phyloP scores from a whole-genome alignment of 306 rosid genomes.

The Luffa aegyptiaca region DNA sequence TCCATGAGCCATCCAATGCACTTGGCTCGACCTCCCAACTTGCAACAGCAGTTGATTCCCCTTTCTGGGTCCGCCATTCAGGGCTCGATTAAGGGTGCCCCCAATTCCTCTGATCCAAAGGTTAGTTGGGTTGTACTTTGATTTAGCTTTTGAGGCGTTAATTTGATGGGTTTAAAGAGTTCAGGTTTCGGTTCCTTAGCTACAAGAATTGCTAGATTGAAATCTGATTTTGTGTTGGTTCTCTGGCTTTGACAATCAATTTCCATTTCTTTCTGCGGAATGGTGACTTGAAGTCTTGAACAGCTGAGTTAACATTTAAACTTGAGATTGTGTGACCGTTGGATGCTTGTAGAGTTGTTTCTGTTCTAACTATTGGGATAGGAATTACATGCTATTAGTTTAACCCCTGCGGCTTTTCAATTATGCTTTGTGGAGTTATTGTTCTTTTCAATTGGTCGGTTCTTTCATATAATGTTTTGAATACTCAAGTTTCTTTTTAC shows the following conservation, averaged over 20 bases:
- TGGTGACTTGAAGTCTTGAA: not conserved
- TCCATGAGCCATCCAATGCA: slow-evolving; percentile 30
- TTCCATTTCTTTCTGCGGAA: not conserved
- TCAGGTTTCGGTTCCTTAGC: not conserved
- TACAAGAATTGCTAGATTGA: not conserved
- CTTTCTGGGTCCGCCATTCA: slow-evolving; percentile 19
- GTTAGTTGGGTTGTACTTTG: slow-evolving; percentile 13
- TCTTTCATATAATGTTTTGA: not conserved
- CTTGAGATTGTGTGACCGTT: not conserved
- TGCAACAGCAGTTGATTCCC: slow-evolving; percentile 19
- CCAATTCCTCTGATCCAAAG: slow-evolving; percentile 30
- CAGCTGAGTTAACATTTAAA: not conserved
- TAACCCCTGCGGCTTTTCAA: not conserved
- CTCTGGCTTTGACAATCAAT: not conserved
- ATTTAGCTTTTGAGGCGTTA: not conserved
- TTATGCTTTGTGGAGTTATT: not conserved
- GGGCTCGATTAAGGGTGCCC: slow-evolving; percentile 23
- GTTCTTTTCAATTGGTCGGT: not conserved
- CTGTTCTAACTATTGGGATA: not conserved
- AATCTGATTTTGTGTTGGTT: not conserved
- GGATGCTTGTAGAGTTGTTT: not conserved
- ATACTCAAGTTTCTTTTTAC: not conserved
- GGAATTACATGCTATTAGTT: not conserved
- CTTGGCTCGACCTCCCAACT: slow-evolving; percentile 24
- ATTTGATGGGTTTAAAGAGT: not conserved